These are phyloP conservation scores for Peziza echinospora DNA, from an alignment of 495 filamentous ascomycete species.

Conservation along the genomic window DNA sequence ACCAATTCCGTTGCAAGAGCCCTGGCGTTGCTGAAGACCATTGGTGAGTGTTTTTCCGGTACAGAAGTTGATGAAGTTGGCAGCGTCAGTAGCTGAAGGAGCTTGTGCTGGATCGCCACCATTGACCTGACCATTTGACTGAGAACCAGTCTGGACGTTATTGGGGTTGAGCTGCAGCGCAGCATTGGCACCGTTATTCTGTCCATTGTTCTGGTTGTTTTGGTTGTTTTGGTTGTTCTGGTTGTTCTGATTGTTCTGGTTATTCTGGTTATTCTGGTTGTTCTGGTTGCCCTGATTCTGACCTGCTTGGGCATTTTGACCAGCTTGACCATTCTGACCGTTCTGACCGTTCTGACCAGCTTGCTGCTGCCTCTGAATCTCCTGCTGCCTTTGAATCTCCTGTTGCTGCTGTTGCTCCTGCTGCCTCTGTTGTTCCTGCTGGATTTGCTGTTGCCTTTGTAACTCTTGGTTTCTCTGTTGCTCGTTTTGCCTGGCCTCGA, in stretches of 20 bases:
- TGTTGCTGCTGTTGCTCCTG: no score
- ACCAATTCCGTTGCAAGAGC: slow-evolving; percentile 51
- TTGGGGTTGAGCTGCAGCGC: slow-evolving; percentile 8
- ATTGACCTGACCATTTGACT: slow-evolving; percentile 9
- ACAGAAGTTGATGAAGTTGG: slow-evolving; percentile 55
- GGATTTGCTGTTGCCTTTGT: no score
- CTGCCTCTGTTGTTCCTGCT: no score
- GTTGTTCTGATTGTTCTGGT: slow-evolving; percentile 3
- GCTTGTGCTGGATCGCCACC: slow-evolving; percentile 9
- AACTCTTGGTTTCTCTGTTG: no score
- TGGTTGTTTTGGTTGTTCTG: slow-evolving; percentile 4
- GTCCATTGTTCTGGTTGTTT: background rate
- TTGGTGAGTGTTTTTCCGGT: slow-evolving; percentile 45
- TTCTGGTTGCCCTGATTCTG: no score
- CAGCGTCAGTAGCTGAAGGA: slow-evolving; percentile 20
- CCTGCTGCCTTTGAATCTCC: no score
- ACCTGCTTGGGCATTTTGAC: no score
- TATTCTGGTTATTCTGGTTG: slow-evolving; percentile 3
- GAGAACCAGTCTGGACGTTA: slow-evolving; percentile 16
- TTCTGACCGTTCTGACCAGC: no score
- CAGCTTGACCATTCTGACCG: no score
- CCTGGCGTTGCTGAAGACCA: slow-evolving; percentile 36
- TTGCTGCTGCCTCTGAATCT: no score
- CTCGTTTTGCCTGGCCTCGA: no score
- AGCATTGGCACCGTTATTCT: background rate